Conservation (phyloP, 192 early-diverging fungal species). For the Pilaira anomala region DNA sequence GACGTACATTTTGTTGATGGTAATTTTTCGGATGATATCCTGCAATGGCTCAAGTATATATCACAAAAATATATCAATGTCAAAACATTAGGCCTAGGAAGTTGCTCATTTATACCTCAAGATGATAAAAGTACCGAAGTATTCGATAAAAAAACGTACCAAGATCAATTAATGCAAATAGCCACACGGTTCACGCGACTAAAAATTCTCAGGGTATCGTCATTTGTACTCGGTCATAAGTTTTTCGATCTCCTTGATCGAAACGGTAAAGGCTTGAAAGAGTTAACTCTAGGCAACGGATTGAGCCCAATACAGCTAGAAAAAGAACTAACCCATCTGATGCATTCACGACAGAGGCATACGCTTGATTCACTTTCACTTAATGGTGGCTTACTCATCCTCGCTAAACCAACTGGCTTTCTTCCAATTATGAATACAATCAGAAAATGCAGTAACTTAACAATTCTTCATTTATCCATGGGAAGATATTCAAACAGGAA, state of each 20-base stretch:
- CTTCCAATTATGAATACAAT: no score
- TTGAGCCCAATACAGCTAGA: background rate
- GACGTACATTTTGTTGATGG: background rate
- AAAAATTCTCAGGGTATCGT: background rate
- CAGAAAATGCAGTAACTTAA: no score
- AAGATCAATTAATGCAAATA: background rate
- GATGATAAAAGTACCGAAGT: no score
- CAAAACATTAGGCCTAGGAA: no score
- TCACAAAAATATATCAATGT: background rate
- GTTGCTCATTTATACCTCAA: no score
- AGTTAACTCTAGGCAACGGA: background rate
- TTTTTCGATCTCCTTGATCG: background rate
- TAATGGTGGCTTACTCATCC: no score
- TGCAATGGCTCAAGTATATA: conserved; percentile 1
- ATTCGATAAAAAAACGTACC: no score
- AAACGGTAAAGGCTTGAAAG: background rate
- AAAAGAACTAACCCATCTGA: background rate
- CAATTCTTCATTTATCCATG: no score
- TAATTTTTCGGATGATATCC: background rate
- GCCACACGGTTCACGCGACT: background rate
- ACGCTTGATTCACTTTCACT: no score
- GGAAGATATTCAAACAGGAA: no score
- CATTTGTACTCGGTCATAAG: background rate
- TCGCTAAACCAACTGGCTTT: no score
- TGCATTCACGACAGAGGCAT: no score